Evolutionary conservation across 805 yeast genomes (phyloP), one percentile per base, ranked within the genome.

Genomic region (Crinitomyces ghanaensis): DNA sequence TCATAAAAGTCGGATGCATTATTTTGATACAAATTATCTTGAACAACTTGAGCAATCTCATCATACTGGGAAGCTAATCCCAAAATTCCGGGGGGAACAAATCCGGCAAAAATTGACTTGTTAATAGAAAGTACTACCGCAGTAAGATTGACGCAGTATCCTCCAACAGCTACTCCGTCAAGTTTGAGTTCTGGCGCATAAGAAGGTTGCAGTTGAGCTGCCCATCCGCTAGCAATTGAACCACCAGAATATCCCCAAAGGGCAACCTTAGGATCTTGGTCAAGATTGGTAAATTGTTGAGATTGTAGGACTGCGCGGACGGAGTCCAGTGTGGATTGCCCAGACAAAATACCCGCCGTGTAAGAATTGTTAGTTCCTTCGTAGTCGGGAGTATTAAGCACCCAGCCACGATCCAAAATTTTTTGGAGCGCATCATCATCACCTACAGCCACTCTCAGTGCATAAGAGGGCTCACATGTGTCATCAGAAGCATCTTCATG

Each of bases 121-220:
- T 46, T 43, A 29, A 40, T 38, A 6, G 29, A 16, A 13, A 36
- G 24, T 8, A 42, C 38, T 2, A 41, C 40, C 17, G 41, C 44
- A 5, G 46, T 39, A 26, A 44, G 17, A 30, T 49, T 43, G 14
- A 32, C 42, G n/a, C 46, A 46, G 27, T 30, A 46, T 5, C 53
- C 52, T 13, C 53, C 53, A 17, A 49, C 41, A 8, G 54, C 54
- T 19, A 43, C 42, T 9, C 49, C 57, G 8, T 25, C 41, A 23
- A 52, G 36, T 26, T 39, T 37, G n/a, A n/a, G n/a, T n/a, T n/a
- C 53, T 5, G 53, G 50, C 1, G 56, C 55, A 31, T 50, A 49
- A 6, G 38, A 7, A 3, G 35, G 37, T 13, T 39, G 47, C 26
- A 48, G 40, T 30, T 45, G 42, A 2, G 48, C 48, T 23, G 53